Evolutionary conservation across 495 filamentous ascomycete species (phyloP).

Genomic region (Hyaloscypha bicolor): DNA sequence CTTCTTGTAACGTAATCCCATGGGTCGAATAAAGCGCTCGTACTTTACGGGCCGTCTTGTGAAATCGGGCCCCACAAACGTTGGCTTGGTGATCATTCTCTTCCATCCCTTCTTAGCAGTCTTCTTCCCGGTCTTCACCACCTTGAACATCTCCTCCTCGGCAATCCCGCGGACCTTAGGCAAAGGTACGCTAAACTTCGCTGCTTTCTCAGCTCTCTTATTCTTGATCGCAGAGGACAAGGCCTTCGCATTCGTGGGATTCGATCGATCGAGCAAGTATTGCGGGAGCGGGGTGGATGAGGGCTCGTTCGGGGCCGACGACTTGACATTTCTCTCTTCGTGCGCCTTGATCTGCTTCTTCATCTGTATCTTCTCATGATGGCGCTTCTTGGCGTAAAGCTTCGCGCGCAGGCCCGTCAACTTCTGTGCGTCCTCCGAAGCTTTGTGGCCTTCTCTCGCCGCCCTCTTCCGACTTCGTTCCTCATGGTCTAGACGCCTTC

Average conservation of each 20-base stretch:
- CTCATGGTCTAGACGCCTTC: conserved; percentile 84
- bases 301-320: conserved; percentile 37
- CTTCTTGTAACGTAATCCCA: conserved; percentile 74
- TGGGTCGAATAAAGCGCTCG: conserved; percentile 70
- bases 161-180: conserved; percentile 92
- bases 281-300: conserved; percentile 32
- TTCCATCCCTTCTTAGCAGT: conserved; percentile 65
- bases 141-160: conserved; percentile 99
- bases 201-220: conserved; percentile 81
- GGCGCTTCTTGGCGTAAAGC: conserved; percentile 90
- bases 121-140: conserved; percentile 85
- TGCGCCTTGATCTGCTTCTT: conserved; percentile 85
- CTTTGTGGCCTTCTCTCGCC: conserved; percentile 85
- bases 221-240: conserved; percentile 79
- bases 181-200: conserved; percentile 92
- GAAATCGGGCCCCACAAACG: conserved; percentile 71
- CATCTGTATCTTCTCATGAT: conserved; percentile 99
- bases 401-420: conserved; percentile 90
- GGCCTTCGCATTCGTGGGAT: conserved; percentile 86
- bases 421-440: conserved; percentile 86
- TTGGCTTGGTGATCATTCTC: conserved; percentile 92
- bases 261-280: conserved; percentile 70
- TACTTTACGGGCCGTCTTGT: conserved; percentile 93
- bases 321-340: conserved; percentile 94
- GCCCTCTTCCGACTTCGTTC: conserved; percentile 85